Conservation (phyloP, 805 yeast genomes). For the Lachancea thermotolerans region DNA sequence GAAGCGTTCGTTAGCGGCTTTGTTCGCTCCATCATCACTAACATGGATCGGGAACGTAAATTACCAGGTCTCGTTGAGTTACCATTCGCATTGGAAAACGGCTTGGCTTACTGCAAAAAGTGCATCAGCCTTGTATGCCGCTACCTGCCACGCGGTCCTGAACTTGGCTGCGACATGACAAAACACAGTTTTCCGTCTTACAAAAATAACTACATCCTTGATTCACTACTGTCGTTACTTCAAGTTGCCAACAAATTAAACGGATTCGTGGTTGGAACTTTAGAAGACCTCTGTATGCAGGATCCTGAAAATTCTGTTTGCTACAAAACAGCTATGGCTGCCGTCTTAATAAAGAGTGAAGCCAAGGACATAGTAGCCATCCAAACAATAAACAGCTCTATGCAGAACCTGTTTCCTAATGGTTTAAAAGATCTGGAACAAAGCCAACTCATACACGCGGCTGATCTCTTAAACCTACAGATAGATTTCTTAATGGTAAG, state of each 20-base stretch:
- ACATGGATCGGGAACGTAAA: conserved; percentile 48
- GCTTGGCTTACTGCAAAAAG: conserved; percentile 22
- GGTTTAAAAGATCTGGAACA: conserved; percentile 11
- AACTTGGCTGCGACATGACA: conserved; percentile 39
- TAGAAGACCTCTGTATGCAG: conserved; percentile 12
- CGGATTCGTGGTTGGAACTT: conserved; percentile 15
- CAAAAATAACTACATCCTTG: conserved; percentile 47
- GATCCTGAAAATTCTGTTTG: conserved; percentile 19
- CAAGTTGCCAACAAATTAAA: conserved; percentile 19
- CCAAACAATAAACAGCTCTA: conserved; percentile 14
- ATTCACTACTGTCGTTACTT: conserved; percentile 34
- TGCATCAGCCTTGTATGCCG: conserved; percentile 36
- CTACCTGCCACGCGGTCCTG: conserved; percentile 41
- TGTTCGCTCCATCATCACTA: conserved; percentile 47
- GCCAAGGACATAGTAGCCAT: conserved; percentile 22
- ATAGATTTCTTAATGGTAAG: conserved; percentile 20
- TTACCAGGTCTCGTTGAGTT: conserved; percentile 53
- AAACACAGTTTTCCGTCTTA: conserved; percentile 28
- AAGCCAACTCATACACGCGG: conserved; percentile 19
- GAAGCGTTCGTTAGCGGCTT: conserved; percentile 55
- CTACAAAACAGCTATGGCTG: conserved; percentile 23
- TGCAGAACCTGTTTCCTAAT: conserved; percentile 17
- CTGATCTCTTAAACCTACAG: conserved; percentile 26
- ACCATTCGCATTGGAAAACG: conserved; percentile 34
- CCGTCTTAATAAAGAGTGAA: conserved; percentile 19